These are phyloP conservation scores for Kandelia obovata DNA, from an alignment of 345 rosid genomes.

Conservation along the genomic window DNA sequence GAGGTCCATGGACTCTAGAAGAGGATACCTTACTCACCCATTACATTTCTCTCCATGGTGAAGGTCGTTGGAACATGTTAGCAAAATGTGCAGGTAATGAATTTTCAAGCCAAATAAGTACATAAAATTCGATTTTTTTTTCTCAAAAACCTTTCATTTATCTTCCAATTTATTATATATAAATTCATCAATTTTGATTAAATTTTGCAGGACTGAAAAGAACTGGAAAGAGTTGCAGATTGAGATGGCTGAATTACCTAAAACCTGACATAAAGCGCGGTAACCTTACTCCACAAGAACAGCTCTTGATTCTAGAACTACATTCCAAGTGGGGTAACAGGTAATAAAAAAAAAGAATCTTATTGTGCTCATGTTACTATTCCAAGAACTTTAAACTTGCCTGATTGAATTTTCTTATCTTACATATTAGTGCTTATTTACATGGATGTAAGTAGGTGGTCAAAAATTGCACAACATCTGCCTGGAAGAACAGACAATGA, in stretches of 20 bases:
- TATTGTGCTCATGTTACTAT: too few species aligned
- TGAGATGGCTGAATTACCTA: conserved; percentile 90
- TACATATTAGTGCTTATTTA: not conserved
- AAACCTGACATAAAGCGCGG: conserved; percentile 95
- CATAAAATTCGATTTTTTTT: too few species aligned
- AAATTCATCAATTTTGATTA: too few species aligned
- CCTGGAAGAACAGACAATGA: conserved; percentile 98
- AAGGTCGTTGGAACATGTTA: conserved; percentile 94
- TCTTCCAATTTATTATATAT: too few species aligned
- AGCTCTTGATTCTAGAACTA: conserved; percentile 86
- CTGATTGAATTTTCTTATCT: too few species aligned
- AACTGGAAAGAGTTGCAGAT: conserved; percentile 93
- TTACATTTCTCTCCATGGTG: conserved; percentile 81
- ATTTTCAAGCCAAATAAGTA: not conserved
- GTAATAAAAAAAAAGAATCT: conserved; percentile 24
- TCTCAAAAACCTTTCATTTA: too few species aligned
- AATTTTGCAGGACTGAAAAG: conserved; percentile 62
- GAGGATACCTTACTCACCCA: conserved; percentile 85
- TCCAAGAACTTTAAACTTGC: too few species aligned
- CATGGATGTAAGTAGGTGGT: conserved; percentile 53
- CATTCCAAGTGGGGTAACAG: conserved; percentile 97
- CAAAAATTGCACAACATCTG: conserved; percentile 85
- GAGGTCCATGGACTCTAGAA: conserved; percentile 98
- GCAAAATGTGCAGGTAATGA: conserved; percentile 80
- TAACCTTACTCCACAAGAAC: conserved; percentile 90